Evolutionary conservation across 2,329 filamentous ascomycete genomes (phyloP), one percentile per base, ranked within the genome.

Genomic region (Alternaria novae-zelandiae): DNA sequence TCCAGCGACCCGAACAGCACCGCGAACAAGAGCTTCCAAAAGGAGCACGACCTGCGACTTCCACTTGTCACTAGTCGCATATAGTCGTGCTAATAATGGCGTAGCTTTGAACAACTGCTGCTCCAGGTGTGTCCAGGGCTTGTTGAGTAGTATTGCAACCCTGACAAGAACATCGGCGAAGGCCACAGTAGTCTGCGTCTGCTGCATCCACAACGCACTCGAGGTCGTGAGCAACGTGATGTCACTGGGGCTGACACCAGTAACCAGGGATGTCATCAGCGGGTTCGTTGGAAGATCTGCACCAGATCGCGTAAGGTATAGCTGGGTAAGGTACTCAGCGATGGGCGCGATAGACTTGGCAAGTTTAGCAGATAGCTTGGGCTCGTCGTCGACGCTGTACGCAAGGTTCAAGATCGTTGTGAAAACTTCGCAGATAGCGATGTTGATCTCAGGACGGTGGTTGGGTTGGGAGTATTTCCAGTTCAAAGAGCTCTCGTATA

Each of bases 401-500:
- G 90, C 89, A 73, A 90, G 91, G 32, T 86, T 83, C 21, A 97
- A 81, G 28, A 97, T 85, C 49, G 88, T 89, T 67, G 91, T 86
- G 74, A 97, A 90, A 13, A 90, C 86, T 6, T 85, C 85, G 25
- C 92, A 86, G 25, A 97, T 88, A 45, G 86, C 85, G 17, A 86
- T 85, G 62, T 92, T 87, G 53, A 97, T 86, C 59, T 89, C 84
- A 54, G 89, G 87, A 46, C 90, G 89, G 68, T 94, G 90, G 25
- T 89, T 83, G 11, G 88, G 85, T 2, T 87, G 85, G 7, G 87
- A 85, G 76, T 96, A 97, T 69, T 90, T 90, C 96, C 95, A 99
- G 6, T 90, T 93, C 28, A 89, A 88, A 41, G 91, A 92, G 78
- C 91, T 96, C 81, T 97, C 94, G 70, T 96, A 91, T 7, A 96